Base-by-base conservation (phyloP, 139 green algal genomes). In the Tetradesmus lagerheimii region DNA sequence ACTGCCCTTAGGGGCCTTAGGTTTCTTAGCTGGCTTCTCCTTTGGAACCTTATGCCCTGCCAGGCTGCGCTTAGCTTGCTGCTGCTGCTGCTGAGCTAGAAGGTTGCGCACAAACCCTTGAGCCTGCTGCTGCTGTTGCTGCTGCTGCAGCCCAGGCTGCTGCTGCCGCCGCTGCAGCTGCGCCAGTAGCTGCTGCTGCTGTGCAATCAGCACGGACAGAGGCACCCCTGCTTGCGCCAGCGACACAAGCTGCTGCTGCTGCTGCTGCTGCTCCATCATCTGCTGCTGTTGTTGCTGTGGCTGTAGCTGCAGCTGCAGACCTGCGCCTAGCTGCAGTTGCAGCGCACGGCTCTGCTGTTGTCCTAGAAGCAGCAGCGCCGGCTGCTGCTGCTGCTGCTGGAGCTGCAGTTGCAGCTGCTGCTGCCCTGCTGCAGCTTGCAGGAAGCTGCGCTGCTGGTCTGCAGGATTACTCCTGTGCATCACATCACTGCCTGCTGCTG, bases 101-200 rank as follows among this genome's bases (percentile, higher is more conserved):
- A 71, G 57, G 20, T 23, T 71, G 57, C 25, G 57, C 57, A 71
- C 57, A 71, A 71, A 71, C 3, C 57, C 25, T 4, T 76, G 81
- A 4, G 15, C 23, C 27, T 64, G 47, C 47, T 86, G 81, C 45
- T 50, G 31, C 81, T 47, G 47, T 43, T 45, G 81, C n/a, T 43
- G 47, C 15, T 71, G 41, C 43, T 66, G 80, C n/a, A 39, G 71
- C 29, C 9, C 67, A 78, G 67, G 18, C 76, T 78, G 67, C 76
- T 78, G 67, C 41, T 64, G 79, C 27, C 50, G 79, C 79, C 79
- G 38, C 79, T 66, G 79, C 39, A 85, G 79, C 77, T 83, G 77
- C 8, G 77, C 77, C 39, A 83, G 41, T 4, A 83, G 41, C 79
- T 85, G 67, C 67, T 86, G 80, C 80, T 86, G 80, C 47, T 86